Base-by-base conservation (phyloP, 1,139 yeast genomes). In the Geotrichum citri-aurantii region DNA sequence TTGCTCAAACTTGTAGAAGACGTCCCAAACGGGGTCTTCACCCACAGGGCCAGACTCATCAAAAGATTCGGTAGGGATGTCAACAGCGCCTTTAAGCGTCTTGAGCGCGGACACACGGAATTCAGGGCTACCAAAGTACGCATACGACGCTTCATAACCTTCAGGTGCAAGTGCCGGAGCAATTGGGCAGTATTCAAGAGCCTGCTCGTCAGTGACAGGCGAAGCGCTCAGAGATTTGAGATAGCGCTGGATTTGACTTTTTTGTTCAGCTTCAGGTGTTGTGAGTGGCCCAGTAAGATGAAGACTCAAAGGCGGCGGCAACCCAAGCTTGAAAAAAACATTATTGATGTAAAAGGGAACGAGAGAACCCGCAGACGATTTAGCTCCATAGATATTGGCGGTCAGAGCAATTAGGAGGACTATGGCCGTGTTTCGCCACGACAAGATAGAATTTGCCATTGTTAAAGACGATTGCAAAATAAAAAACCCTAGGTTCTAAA, bases 41-140 rank as follows among this genome's bases (percentile, higher is more conserved):
- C 69, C 74, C 27, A 66, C 66, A 12, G 83, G 83, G 2, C 74
- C 73, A 60, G 75, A 68, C 58, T 75, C 76, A 68, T 87, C 95
- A 62, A 75, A 81, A 19, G 82, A 78, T 65, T 81, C 84, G 6
- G 93, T 85, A 19, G 88, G 83, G 54, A 85, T 74, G 65, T 77
- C 77, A 33, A 88, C 76, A 1, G 91, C 84, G 12, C 81, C 82
- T 8, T 51, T 56, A 21, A 59, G 51, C 11, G 37, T 40, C 7
- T 19, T 29, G 21, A 59, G 31, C 12, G 58, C 33, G 40, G 50
- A 24, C 23, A 54, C 42, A n/a, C 56, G 54, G 46, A 54, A 59
- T 27, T 56, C 58, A 5, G 50, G 40, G 17, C 52, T 56, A n/a
- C 42, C 46, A 33, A 59, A 59, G 17, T 47, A 57, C 1, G 47